Conservation (phyloP, 1,284 basidiomycete genomes). For the Salmacisia buchloeana region DNA sequence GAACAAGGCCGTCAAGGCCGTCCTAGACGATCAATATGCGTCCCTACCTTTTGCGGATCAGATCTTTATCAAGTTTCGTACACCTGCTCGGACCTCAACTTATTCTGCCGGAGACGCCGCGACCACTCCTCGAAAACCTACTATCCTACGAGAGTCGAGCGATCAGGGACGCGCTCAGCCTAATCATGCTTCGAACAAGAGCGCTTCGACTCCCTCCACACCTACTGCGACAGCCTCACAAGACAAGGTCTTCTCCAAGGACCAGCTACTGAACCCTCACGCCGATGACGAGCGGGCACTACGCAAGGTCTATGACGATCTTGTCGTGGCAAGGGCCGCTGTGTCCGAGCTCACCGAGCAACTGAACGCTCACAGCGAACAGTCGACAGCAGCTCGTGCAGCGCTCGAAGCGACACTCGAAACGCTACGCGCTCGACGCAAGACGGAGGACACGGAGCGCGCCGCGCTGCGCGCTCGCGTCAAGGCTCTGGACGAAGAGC, state of each 20-base stretch:
- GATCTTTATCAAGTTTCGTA: neutral
- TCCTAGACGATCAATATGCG: neutral
- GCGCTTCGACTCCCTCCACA: no score
- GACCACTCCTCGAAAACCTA: neutral
- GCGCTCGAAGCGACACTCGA: conserved; percentile 69
- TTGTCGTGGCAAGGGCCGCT: neutral
- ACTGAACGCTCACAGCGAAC: conserved; percentile 62
- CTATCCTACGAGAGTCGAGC: no score
- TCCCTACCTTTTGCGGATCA: conserved; percentile 2
- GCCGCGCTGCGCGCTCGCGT: conserved; percentile 72
- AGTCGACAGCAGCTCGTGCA: conserved; percentile 55
- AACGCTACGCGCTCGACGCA: conserved; percentile 68
- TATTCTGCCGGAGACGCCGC: neutral
- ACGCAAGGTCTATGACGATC: conserved; percentile 14
- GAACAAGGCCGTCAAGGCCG: no score
- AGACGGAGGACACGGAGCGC: conserved; percentile 72
- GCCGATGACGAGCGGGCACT: conserved; percentile 10
- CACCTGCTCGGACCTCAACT: neutral
- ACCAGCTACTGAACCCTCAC: neutral
- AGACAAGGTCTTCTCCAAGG: conserved; percentile 17
- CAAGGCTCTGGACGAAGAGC: conserved; percentile 78
- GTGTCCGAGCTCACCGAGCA: conserved; percentile 64
- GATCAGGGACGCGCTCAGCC: no score
- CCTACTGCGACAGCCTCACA: conserved; percentile 15
- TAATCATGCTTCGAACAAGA: no score